These are phyloP conservation scores for Adansonia grandidieri DNA, from an alignment of 441 rosid genomes.

Conservation along the genomic window DNA sequence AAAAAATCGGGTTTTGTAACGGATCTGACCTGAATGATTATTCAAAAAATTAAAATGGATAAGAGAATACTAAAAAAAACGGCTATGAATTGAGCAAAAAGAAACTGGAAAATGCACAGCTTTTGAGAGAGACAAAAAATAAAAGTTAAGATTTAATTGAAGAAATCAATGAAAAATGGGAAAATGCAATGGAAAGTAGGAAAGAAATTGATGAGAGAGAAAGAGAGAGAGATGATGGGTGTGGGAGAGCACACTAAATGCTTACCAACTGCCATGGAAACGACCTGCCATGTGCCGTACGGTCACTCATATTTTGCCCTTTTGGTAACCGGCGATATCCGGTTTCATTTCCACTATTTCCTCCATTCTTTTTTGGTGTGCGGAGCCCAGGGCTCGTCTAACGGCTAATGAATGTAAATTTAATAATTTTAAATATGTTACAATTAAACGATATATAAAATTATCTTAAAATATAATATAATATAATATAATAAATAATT, in stretches of 20 bases:
- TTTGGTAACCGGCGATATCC: constrained; percentile 35
- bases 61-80: neutral
- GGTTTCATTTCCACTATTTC: constrained; percentile 20
- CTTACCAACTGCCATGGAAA: constrained; percentile 71
- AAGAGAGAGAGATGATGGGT: constrained; percentile 12
- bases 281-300: constrained; percentile 58
- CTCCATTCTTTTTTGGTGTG: neutral
- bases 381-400: constrained; percentile 13
- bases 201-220: constrained; percentile 12
- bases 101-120: constrained; percentile 14
- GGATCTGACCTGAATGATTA: constrained; percentile 21
- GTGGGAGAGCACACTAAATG: constrained; percentile 51
- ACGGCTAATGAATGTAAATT: no score
- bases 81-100: constrained; percentile 10
- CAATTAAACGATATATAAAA: no score
- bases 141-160: constrained; percentile 17
- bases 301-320: constrained; percentile 29
- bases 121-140: neutral
- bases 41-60: neutral
- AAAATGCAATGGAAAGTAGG: neutral
- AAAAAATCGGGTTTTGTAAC: neutral
- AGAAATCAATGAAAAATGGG: neutral
- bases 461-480: no score
- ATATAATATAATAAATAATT: no score
- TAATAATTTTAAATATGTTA: no score